Base-by-base conservation (phyloP, 139 green algal genomes). In the Marvania coccoides region DNA sequence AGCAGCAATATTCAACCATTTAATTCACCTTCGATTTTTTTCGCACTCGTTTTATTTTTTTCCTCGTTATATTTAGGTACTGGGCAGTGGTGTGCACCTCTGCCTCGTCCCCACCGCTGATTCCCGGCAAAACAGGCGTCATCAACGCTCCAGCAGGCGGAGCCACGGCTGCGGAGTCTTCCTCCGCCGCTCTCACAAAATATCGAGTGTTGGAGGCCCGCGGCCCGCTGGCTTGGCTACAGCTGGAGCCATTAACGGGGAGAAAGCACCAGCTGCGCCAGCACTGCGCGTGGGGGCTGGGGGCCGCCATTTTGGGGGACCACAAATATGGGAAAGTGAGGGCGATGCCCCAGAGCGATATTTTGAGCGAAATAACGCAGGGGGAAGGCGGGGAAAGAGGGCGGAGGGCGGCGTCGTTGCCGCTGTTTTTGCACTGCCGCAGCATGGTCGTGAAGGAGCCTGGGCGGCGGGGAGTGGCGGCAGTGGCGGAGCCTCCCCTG, bases 201-300 rank as follows among this genome's bases (percentile, higher is more conserved):
- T 78, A 46, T 46, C 33, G 26, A 4, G n/a, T 70, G 48, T 58
- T 70, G 4, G 34, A 47, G 4, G 30, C 28, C 10, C 4, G 23
- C 23, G 7, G 24, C 23, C 24, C 6, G 12, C 56, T 81, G 26
- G 63, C 74, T 1, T 75, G 63, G 64, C 55, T 81, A 31, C 34
- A 79, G 58, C 72, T 81, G 56, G 15, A 36, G 51, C 74, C 74
- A 9, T 5, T 29, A n/a, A 73, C 64, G 35, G 76, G 76, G 9
- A 59, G 76, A 15, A 84, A 81, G 71, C 77, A 84, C 63, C 77
- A 84, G 76, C 61, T 84, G 42, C 69, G 77, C 10, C 36, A 58
- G 65, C 76, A 82, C 67, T 82, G 69, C 42, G 70, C 76, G 19
- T 29, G 10, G 4, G 69, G 26, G 3, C 65, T 84, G 40, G 48